phyloP scores from a whole-genome alignment of 441 rosid genomes.

The Macaranga tanarius region DNA sequence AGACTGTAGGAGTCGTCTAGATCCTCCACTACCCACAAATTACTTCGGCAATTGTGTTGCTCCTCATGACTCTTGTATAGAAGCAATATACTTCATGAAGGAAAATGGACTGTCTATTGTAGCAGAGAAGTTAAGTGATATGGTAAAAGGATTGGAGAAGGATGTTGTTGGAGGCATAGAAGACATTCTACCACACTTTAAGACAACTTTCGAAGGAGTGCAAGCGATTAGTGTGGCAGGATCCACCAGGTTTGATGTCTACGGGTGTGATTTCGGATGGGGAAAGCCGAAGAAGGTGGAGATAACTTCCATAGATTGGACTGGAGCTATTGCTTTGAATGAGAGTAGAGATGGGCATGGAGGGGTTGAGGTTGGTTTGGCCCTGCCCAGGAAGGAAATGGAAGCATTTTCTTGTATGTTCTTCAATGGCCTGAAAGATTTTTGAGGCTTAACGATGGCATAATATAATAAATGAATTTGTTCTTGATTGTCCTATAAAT shows the following conservation, averaged over 20 bases:
- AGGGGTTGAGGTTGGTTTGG: constrained; percentile 24
- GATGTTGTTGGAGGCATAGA: background rate
- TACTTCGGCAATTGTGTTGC: constrained; percentile 19
- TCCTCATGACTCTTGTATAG: background rate
- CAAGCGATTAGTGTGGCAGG: constrained; percentile 34
- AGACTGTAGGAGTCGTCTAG: constrained; percentile 20
- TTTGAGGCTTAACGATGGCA: background rate
- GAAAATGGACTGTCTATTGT: background rate
- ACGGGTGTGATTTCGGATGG: constrained; percentile 53
- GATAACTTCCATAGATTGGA: constrained; percentile 4
- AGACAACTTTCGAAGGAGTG: background rate
- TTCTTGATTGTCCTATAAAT: no score
- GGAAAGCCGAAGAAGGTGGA: constrained; percentile 31
- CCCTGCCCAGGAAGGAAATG: constrained; percentile 11
- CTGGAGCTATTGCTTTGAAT: constrained; percentile 2
- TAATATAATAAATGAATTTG: no score
- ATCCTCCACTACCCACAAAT: constrained; percentile 12
- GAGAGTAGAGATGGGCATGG: constrained; percentile 20
- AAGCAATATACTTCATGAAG: background rate
- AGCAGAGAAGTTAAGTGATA: background rate
- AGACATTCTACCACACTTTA: background rate
- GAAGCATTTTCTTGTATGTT: constrained; percentile 21
- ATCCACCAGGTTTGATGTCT: constrained; percentile 37
- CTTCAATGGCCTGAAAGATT: constrained; percentile 7
- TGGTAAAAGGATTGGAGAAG: background rate